Evolutionary conservation across 202 grass and related monocot species (phyloP).

Genomic region (Setaria italica): DNA sequence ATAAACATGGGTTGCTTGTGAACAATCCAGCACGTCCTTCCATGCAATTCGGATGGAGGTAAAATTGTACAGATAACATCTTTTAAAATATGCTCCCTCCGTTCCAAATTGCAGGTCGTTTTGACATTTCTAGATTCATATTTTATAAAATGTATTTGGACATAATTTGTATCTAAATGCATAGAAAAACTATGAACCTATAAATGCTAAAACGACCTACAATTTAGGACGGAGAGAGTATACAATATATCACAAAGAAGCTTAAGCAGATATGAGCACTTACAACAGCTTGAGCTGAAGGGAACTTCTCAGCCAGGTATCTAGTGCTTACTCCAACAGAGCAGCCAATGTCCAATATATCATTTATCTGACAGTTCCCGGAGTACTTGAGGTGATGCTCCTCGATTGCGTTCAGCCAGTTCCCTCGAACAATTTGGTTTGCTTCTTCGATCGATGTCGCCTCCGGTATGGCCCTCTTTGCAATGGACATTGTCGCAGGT

Average conservation of each 20-base stretch:
- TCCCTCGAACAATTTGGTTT: conserved; percentile 66
- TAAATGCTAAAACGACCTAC: too few relatives aligned
- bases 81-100: too few relatives aligned
- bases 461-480: conserved; percentile 77
- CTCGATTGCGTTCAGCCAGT: conserved; percentile 74
- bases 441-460: conserved; percentile 77
- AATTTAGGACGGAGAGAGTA: too few relatives aligned
- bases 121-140: too few relatives aligned
- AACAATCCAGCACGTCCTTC: not conserved
- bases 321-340: conserved; percentile 86
- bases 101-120: too few relatives aligned
- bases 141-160: too few relatives aligned
- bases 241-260: not conserved
- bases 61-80: not conserved
- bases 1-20: not conserved
- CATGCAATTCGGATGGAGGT: not conserved
- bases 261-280: conserved; percentile 33
- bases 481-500: conserved; percentile 84
- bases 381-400: conserved; percentile 67
- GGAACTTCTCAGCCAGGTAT: conserved; percentile 76
- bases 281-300: conserved; percentile 72
- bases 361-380: conserved; percentile 54
- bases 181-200: too few relatives aligned
- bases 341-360: conserved; percentile 85
- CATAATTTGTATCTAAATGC: too few relatives aligned